Percentiles rank a stretch among this genome's conserved stretches.
phyloP scores from a whole-genome alignment of 139 green algal genomes.

The Closterium sp. region DNA sequence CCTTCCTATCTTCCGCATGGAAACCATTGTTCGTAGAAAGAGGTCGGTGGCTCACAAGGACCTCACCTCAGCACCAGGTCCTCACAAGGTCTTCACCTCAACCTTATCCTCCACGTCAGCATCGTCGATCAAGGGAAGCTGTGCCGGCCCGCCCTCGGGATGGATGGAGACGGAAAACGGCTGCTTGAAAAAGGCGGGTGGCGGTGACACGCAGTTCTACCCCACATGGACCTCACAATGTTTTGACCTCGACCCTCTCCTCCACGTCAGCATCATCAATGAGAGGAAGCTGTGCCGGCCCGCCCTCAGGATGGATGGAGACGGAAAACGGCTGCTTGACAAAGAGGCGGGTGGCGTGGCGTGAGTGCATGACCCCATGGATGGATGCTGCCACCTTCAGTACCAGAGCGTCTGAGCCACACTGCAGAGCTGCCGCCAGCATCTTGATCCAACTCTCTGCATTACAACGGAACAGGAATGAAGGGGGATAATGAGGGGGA shows the following conservation, averaged over 20 bases:
- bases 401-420: not conserved
- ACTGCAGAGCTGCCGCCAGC: not conserved
- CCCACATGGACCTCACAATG: too few species aligned
- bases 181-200: not conserved
- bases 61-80: too few species aligned
- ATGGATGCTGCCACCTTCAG: not conserved
- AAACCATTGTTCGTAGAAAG: too few species aligned
- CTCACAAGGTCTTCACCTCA: not conserved
- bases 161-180: slow-evolving; percentile 3
- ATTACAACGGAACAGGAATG: not conserved
- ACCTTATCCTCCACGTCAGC: not conserved
- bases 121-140: not conserved
- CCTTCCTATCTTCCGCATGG: too few species aligned
- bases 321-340: slow-evolving; percentile 8
- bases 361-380: not conserved
- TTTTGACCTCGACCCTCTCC: not conserved
- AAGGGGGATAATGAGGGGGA: too few species aligned
- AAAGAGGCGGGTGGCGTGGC: not conserved
- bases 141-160: not conserved
- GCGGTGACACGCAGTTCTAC: too few species aligned
- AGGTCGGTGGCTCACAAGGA: too few species aligned
- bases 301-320: not conserved
- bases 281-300: not conserved
- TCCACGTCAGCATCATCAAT: not conserved
- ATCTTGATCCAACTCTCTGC: slow-evolving; percentile 31